These are phyloP conservation scores for Marsdenia floribunda DNA, from an alignment of 257 asterid genomes.

Conservation along the genomic window DNA sequence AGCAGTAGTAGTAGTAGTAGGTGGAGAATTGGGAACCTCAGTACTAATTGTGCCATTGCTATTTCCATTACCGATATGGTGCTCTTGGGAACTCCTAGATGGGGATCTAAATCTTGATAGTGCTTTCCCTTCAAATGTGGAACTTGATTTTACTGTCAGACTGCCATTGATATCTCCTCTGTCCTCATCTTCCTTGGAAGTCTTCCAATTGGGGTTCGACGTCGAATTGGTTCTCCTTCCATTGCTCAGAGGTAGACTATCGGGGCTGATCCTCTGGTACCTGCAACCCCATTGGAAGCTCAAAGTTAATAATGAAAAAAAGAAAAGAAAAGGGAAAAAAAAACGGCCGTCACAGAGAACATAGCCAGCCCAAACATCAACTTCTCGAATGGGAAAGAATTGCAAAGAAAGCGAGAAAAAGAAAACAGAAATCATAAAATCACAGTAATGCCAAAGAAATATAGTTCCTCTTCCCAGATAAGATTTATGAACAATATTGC, in stretches of 20 bases:
- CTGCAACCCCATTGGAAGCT: slow-evolving; percentile 12
- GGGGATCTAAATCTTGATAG: slow-evolving; percentile 29
- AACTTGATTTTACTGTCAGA: slow-evolving; percentile 7
- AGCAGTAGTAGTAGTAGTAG: slow-evolving; percentile 1
- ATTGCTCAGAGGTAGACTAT: slow-evolving; percentile 17
- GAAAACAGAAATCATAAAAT: neutral
- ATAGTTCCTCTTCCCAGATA: neutral
- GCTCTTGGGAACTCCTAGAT: slow-evolving; percentile 18
- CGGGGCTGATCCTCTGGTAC: slow-evolving; percentile 28
- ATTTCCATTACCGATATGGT: slow-evolving; percentile 13
- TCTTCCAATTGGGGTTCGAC: slow-evolving; percentile 19
- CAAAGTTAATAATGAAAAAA: neutral
- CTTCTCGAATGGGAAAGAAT: neutral
- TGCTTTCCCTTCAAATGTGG: slow-evolving; percentile 18
- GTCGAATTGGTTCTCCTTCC: slow-evolving; percentile 21
- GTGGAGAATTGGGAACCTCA: slow-evolving; percentile 23
- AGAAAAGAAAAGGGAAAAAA: too few relatives aligned
- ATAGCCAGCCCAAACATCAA: neutral
- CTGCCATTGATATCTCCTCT: slow-evolving; percentile 9
- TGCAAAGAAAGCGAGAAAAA: neutral
- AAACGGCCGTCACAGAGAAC: neutral
- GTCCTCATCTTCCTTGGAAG: slow-evolving; percentile 24
- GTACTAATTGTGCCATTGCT: neutral
- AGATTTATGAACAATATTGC: neutral
- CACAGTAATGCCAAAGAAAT: neutral